A percentile compares a stretch with the other conserved stretches of the same genome.
Conservation (phyloP, 495 filamentous ascomycete species). For the Opeltia flavorubescens region DNA sequence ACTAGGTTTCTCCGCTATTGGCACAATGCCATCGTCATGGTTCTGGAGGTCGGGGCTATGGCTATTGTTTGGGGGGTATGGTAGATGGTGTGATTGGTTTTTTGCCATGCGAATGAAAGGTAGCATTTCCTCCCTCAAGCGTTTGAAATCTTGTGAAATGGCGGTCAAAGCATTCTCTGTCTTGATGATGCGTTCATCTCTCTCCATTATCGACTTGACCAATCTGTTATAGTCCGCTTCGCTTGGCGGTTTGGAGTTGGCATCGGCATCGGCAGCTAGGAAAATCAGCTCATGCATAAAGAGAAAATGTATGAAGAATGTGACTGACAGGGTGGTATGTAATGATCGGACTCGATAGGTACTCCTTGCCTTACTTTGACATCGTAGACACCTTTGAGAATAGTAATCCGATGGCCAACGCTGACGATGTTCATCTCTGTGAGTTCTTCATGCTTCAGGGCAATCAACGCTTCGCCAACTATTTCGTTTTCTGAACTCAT, state of each 20-base stretch:
- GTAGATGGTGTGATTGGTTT: slow-evolving; percentile 78
- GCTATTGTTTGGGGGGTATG: slow-evolving; percentile 27
- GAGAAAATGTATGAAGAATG: not conserved
- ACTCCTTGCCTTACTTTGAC: slow-evolving; percentile 85
- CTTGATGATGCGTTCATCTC: slow-evolving; percentile 72
- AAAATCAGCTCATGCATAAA: slow-evolving; percentile 12
- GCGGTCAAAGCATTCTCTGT: slow-evolving; percentile 69
- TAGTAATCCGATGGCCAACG: slow-evolving; percentile 86
- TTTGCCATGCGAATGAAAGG: slow-evolving; percentile 82
- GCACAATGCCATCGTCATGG: slow-evolving; percentile 26
- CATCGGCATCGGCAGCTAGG: slow-evolving; percentile 75
- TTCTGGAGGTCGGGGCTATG: slow-evolving; percentile 24
- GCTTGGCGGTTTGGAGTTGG: slow-evolving; percentile 70
- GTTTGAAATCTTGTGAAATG: slow-evolving; percentile 70
- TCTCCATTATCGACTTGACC: slow-evolving; percentile 68
- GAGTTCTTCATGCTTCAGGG: slow-evolving; percentile 79
- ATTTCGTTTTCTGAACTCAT: slow-evolving; percentile 67
- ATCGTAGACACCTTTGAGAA: slow-evolving; percentile 89
- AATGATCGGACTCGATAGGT: slow-evolving; percentile 81
- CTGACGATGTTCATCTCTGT: slow-evolving; percentile 88
- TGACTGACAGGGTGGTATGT: slow-evolving; percentile 77
- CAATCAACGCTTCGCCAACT: slow-evolving; percentile 79
- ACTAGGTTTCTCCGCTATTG: slow-evolving; percentile 26
- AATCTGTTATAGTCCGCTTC: slow-evolving; percentile 82
- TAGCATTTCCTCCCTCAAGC: slow-evolving; percentile 77